Conservation (phyloP, 2,329 filamentous ascomycete genomes). For the Metarhizium anisopliae region DNA sequence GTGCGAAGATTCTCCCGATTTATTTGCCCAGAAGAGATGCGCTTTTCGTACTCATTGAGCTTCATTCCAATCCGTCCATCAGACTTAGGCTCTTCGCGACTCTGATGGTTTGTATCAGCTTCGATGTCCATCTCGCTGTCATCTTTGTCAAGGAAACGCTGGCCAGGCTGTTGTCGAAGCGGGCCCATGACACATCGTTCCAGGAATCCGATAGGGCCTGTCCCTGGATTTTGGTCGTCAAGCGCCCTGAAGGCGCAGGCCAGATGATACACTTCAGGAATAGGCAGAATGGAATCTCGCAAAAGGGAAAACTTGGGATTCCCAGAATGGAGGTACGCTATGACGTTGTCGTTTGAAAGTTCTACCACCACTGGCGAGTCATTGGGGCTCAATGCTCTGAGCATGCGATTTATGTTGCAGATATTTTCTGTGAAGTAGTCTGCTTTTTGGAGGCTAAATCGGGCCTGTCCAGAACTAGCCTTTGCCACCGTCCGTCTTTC, state of each 20-base stretch:
- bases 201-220: conserved; percentile 17
- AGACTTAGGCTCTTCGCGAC: conserved; percentile 19
- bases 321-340: conserved; percentile 17
- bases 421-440: conserved; percentile 38
- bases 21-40: conserved; percentile 71
- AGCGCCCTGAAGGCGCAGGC: conserved; percentile 22
- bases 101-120: conserved; percentile 17
- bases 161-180: conserved; percentile 21
- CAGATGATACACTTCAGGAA: conserved; percentile 30
- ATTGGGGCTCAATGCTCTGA: conserved; percentile 26
- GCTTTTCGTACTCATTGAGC: conserved; percentile 72
- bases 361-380: conserved; percentile 2
- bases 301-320: conserved; percentile 19
- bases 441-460: conserved; percentile 20
- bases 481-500: conserved; percentile 8
- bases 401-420: conserved; percentile 37
- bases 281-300: conserved; percentile 26
- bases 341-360: conserved; percentile 15
- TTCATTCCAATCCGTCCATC: conserved; percentile 24
- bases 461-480: not conserved
- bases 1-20: conserved; percentile 74
- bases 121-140: conserved; percentile 15
- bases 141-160: conserved; percentile 21
- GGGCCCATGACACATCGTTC: conserved; percentile 24
- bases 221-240: conserved; percentile 12